Conservation (phyloP, 305 asterid species). For the Striga hermonthica region DNA sequence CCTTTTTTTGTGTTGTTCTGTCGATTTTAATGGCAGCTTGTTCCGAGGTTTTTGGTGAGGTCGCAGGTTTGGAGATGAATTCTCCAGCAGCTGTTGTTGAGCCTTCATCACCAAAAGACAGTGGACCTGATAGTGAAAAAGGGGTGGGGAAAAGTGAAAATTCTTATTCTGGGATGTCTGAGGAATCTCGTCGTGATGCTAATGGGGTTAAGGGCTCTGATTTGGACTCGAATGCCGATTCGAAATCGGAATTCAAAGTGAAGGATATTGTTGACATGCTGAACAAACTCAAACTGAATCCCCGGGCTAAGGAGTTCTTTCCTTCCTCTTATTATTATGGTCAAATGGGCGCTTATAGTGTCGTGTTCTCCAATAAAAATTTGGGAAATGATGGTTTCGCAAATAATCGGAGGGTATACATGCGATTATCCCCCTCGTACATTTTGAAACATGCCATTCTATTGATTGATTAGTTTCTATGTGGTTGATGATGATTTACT, state of each 20-base stretch:
- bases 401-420: conserved; percentile 63
- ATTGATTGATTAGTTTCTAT: conserved; percentile 15
- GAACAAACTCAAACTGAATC: conserved; percentile 76
- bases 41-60: conserved; percentile 71
- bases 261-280: conserved; percentile 66
- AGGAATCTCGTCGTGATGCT: conserved; percentile 35
- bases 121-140: conserved; percentile 31
- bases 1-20: conserved; percentile 35
- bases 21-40: conserved; percentile 67
- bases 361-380: conserved; percentile 45
- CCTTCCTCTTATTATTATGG: conserved; percentile 69
- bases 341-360: conserved; percentile 49
- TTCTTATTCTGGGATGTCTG: conserved; percentile 42
- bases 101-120: conserved; percentile 48
- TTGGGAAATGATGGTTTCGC: conserved; percentile 54
- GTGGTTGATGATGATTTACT: conserved; percentile 22
- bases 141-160: conserved; percentile 32
- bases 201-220: conserved; percentile 53
- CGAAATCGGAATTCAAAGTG: conserved; percentile 64
- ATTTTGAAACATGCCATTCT: conserved; percentile 19
- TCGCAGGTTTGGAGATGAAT: conserved; percentile 51
- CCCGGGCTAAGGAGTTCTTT: conserved; percentile 81
- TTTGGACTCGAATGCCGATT: conserved; percentile 43
- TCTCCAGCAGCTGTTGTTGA: conserved; percentile 41
- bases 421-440: conserved; percentile 21